phyloP scores from a whole-genome alignment of 352 stramenopile species.

The Phytophthora pluvialis region DNA sequence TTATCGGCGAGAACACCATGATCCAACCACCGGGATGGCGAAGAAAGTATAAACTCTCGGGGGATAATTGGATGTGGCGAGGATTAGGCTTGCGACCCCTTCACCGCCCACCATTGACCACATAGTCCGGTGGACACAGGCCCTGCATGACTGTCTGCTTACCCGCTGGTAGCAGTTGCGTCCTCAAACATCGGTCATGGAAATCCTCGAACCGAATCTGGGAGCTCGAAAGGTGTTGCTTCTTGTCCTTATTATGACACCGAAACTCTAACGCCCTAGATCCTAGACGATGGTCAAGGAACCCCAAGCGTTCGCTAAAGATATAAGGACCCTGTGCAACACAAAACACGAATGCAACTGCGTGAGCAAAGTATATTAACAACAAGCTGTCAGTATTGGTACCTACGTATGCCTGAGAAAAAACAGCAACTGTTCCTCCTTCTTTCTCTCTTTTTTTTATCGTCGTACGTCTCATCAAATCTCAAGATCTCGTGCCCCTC shows the following conservation, averaged over 20 bases:
- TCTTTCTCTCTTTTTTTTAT: neutral
- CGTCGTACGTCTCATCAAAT: conserved; percentile 40
- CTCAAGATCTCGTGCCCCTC: conserved; percentile 34
- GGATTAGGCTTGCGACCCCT: too few species aligned
- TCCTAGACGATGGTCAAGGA: conserved; percentile 41
- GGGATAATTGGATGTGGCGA: too few species aligned
- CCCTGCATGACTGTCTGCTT: too few species aligned
- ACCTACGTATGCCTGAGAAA: conserved; percentile 62
- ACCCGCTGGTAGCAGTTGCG: too few species aligned
- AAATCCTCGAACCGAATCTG: too few species aligned
- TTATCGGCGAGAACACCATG: too few species aligned
- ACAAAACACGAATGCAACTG: neutral
- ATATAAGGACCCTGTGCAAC: conserved; percentile 54
- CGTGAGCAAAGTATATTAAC: neutral
- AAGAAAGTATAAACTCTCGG: too few species aligned
- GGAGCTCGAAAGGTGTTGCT: too few species aligned
- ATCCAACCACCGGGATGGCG: too few species aligned
- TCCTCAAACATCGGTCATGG: too few species aligned
- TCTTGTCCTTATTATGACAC: conserved; percentile 38
- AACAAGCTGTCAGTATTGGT: neutral
- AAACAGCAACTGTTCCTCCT: conserved; percentile 44
- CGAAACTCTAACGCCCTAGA: conserved; percentile 63
- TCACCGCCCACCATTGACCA: too few species aligned
- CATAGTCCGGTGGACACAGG: too few species aligned
- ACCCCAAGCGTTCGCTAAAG: conserved; percentile 66